A percentile compares a stretch with the other conserved stretches of the same genome.
phyloP scores from a whole-genome alignment of 2,329 filamentous ascomycete species.

The Paramyrothecium roridum region DNA sequence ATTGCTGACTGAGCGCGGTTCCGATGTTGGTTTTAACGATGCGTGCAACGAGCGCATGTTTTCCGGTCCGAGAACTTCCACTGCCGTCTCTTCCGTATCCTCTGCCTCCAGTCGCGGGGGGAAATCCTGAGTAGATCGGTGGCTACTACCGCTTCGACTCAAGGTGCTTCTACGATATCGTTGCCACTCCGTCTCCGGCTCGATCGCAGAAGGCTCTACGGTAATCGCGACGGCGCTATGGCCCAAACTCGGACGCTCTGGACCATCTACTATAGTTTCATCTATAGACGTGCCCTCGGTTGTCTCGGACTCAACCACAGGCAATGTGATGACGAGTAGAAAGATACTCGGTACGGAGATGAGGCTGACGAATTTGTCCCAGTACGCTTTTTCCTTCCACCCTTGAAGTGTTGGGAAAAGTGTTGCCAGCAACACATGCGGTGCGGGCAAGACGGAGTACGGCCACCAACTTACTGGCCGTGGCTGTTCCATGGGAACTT shows the following conservation, averaged over 20 bases:
- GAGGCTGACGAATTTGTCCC: constrained; percentile 77
- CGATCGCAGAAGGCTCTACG: constrained; percentile 27
- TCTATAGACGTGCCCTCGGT: constrained; percentile 36
- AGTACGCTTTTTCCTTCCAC: constrained; percentile 80
- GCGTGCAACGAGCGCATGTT: neutral
- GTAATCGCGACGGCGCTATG: constrained; percentile 31
- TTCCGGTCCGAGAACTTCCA: neutral
- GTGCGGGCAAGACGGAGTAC: constrained; percentile 67
- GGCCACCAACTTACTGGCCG: constrained; percentile 76
- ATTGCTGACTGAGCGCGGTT: constrained; percentile 26
- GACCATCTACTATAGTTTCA: constrained; percentile 23
- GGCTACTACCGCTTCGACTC: constrained; percentile 19
- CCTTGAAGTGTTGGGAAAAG: constrained; percentile 83
- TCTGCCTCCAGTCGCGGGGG: constrained; percentile 11
- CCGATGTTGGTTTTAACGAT: constrained; percentile 26
- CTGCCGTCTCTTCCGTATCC: constrained; percentile 14
- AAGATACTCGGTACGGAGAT: constrained; percentile 89
- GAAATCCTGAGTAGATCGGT: constrained; percentile 7
- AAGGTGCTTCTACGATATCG: constrained; percentile 50
- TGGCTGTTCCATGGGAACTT: constrained; percentile 31
- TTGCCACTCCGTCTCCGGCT: constrained; percentile 55
- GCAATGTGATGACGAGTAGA: constrained; percentile 82
- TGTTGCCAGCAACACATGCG: constrained; percentile 66
- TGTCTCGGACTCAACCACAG: constrained; percentile 76
- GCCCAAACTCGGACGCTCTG: constrained; percentile 19